These are phyloP conservation scores for Dunaliella primolecta DNA, from an alignment of 139 green algal genomes.

Conservation along the genomic window DNA sequence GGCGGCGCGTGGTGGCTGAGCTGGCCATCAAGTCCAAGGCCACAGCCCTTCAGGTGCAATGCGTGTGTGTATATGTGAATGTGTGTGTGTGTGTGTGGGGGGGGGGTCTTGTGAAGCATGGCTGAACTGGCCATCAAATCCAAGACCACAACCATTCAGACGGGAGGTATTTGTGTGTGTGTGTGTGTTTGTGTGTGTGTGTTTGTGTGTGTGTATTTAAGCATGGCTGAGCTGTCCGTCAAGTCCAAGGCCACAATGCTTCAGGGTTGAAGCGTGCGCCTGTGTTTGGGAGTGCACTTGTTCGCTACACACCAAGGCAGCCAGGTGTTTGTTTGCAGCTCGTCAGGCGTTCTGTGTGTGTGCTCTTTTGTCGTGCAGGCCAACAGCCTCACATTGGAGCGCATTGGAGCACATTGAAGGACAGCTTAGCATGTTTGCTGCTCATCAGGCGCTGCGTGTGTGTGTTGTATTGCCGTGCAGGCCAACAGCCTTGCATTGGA, in stretches of 20 bases:
- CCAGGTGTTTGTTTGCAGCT: no score
- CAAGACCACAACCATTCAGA: constrained; percentile 40
- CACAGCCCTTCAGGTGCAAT: constrained; percentile 31
- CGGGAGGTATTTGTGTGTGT: no score
- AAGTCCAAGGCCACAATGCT: constrained; percentile 38
- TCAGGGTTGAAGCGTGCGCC: constrained; percentile 33
- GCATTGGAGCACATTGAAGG: neutral
- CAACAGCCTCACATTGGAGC: neutral
- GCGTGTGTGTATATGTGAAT: no score
- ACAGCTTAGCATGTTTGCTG: neutral
- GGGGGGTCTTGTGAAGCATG: no score
- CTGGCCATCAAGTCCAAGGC: constrained; percentile 51
- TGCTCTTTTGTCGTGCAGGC: no score
- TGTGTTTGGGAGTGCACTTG: no score
- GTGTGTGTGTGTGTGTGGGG: no score
- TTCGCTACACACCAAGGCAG: no score
- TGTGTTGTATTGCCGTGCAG: constrained; percentile 10
- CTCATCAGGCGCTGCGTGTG: no score
- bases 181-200: no score
- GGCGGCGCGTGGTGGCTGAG: constrained; percentile 50
- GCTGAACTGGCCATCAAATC: constrained; percentile 53
- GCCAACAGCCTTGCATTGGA: constrained; percentile 37
- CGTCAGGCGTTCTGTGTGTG: no score
- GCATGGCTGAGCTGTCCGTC: constrained; percentile 56
- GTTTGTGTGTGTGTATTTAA: no score